These are phyloP conservation scores for Gautieria morchelliformis DNA, from an alignment of 768 basidiomycete genomes.

Conservation along the genomic window DNA sequence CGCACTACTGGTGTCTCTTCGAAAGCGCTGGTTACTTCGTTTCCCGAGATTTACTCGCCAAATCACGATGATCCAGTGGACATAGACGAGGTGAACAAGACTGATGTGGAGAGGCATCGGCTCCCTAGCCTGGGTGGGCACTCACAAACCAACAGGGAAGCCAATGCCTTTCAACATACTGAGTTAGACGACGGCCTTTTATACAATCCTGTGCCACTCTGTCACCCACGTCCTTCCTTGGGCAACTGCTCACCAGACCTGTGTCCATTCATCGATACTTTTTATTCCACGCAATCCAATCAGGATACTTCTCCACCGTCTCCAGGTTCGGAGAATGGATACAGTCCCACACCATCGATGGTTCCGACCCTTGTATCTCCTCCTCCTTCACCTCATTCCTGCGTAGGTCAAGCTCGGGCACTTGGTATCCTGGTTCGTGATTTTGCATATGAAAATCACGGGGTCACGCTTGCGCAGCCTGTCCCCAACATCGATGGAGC, in stretches of 20 bases:
- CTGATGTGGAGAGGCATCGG: no score
- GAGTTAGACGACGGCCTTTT: not conserved
- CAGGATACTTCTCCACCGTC: not conserved
- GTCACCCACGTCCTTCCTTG: not conserved
- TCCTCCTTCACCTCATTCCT: not conserved
- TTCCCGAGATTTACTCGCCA: no score
- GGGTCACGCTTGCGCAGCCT: not conserved
- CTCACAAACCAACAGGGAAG: not conserved
- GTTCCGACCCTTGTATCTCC: not conserved
- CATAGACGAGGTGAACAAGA: no score
- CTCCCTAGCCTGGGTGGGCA: not conserved
- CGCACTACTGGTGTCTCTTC: no score
- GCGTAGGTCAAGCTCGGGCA: not conserved
- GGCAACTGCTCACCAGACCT: not conserved
- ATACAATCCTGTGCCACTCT: not conserved
- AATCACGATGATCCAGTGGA: no score
- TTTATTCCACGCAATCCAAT: not conserved
- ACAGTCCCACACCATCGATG: slow-evolving; percentile 34
- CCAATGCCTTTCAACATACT: not conserved
- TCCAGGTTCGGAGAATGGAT: slow-evolving; percentile 22
- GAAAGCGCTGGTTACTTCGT: no score
- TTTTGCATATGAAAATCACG: slow-evolving; percentile 4
- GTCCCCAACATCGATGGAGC: not conserved
- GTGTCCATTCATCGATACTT: not conserved
- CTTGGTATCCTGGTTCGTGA: slow-evolving; percentile 5